Percentiles rank a stretch among this genome's conserved stretches.
Conservation (phyloP, 2,329 filamentous ascomycete genomes). For the Colletotrichum tamarilloi region DNA sequence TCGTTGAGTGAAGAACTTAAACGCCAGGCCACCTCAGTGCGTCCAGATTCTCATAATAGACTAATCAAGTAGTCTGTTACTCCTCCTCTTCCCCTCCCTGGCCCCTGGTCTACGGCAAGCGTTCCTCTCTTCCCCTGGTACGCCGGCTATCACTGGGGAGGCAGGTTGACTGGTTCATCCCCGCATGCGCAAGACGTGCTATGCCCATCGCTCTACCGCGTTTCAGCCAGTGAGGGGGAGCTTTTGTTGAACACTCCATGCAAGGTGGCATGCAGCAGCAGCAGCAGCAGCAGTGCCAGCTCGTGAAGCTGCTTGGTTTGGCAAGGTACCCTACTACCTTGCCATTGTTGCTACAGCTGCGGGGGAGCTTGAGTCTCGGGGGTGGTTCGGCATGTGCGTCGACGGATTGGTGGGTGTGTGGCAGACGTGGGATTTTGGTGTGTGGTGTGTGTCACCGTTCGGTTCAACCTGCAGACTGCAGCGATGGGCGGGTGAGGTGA, state of each 20-base stretch:
- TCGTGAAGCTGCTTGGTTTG: neutral
- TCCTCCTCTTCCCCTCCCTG: neutral
- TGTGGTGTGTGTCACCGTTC: neutral
- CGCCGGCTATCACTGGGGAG: slow-evolving; percentile 2
- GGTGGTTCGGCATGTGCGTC: slow-evolving; percentile 33
- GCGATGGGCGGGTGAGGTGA: slow-evolving; percentile 22
- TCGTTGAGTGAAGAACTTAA: neutral
- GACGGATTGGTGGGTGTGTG: neutral
- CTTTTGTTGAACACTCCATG: neutral
- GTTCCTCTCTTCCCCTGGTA: neutral
- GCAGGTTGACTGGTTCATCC: slow-evolving; percentile 13
- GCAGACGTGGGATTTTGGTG: neutral
- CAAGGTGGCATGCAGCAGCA: neutral
- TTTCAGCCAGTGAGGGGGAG: slow-evolving; percentile 18
- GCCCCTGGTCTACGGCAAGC: neutral
- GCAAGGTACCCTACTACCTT: slow-evolving; percentile 17
- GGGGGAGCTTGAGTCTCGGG: slow-evolving; percentile 26
- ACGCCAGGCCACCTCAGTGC: slow-evolving; percentile 2
- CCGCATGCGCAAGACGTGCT: slow-evolving; percentile 14
- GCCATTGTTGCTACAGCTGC: slow-evolving; percentile 16
- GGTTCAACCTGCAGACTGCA: slow-evolving; percentile 22
- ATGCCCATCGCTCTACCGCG: slow-evolving; percentile 8
- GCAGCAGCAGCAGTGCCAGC: neutral
- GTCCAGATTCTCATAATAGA: neutral
- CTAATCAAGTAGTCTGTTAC: neutral